Percentiles rank a stretch among this genome's conserved stretches.
These are phyloP conservation scores for Diplodia mutila DNA, from an alignment of 2,329 filamentous ascomycete genomes.

Conservation along the genomic window DNA sequence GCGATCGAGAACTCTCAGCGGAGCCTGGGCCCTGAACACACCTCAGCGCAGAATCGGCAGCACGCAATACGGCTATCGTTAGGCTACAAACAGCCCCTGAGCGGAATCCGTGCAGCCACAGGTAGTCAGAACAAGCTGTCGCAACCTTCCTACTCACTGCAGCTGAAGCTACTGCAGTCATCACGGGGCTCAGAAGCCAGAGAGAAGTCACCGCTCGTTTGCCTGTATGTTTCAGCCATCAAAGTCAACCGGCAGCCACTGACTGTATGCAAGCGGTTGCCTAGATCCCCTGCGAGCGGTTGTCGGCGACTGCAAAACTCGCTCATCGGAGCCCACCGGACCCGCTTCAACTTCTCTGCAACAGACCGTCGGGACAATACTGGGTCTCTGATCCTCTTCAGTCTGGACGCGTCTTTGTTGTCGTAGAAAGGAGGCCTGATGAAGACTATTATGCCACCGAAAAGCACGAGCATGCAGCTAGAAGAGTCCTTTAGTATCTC, in stretches of 20 bases:
- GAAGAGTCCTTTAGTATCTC: not conserved
- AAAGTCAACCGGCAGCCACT: not conserved
- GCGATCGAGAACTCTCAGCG: not conserved
- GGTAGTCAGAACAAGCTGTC: not conserved
- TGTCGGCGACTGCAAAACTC: not conserved
- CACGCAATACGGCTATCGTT: not conserved
- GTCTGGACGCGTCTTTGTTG: not conserved
- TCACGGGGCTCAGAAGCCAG: not conserved
- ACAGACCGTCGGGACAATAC: not conserved
- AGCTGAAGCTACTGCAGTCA: not conserved
- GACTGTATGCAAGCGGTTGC: not conserved
- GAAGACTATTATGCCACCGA: not conserved
- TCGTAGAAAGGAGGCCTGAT: not conserved
- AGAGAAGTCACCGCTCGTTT: not conserved
- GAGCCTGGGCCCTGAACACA: not conserved
- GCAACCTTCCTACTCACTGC: not conserved
- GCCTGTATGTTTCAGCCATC: not conserved
- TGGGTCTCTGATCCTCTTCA: not conserved
- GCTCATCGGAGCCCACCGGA: not conserved
- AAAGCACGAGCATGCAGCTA: not conserved
- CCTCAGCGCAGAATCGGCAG: not conserved
- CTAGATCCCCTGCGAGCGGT: too few species aligned
- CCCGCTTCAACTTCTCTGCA: not conserved
- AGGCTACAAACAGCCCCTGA: not conserved
- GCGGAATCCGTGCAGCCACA: not conserved